phyloP scores from a whole-genome alignment of 345 rosid species.

The Pistacia atlantica region DNA sequence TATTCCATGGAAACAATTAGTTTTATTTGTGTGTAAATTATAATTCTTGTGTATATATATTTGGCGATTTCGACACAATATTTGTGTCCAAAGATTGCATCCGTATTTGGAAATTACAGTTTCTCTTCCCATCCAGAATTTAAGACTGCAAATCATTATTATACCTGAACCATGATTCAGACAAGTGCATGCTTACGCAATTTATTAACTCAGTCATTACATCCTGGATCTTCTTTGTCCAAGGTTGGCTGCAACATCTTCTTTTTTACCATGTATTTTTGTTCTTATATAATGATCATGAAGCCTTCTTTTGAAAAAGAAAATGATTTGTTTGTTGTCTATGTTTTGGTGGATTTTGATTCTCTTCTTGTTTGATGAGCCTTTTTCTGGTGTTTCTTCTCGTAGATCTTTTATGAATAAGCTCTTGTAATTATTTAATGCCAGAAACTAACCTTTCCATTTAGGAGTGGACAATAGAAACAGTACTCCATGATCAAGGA shows the following conservation, averaged over 20 bases:
- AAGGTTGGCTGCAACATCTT: conserved; percentile 20
- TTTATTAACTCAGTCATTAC: conserved; percentile 25
- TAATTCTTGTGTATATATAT: too few species aligned
- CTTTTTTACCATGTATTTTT: background rate
- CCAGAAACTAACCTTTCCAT: background rate
- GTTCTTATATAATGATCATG: too few species aligned
- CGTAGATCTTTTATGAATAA: background rate
- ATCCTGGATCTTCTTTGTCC: conserved; percentile 23
- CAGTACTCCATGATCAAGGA: background rate
- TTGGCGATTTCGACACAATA: too few species aligned
- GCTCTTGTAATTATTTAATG: background rate
- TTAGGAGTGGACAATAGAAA: background rate
- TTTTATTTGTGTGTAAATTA: too few species aligned
- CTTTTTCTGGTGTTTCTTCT: background rate
- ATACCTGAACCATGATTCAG: conserved; percentile 24
- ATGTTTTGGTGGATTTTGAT: background rate
- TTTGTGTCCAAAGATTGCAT: too few species aligned
- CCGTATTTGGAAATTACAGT: too few species aligned
- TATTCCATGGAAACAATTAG: too few species aligned
- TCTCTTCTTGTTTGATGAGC: background rate
- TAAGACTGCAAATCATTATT: background rate
- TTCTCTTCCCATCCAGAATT: background rate
- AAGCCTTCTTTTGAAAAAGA: too few species aligned
- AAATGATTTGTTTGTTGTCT: background rate
- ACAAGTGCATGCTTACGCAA: conserved; percentile 19